phyloP scores from a whole-genome alignment of 176 grass and related monocot species.

The Phoenix dactylifera region DNA sequence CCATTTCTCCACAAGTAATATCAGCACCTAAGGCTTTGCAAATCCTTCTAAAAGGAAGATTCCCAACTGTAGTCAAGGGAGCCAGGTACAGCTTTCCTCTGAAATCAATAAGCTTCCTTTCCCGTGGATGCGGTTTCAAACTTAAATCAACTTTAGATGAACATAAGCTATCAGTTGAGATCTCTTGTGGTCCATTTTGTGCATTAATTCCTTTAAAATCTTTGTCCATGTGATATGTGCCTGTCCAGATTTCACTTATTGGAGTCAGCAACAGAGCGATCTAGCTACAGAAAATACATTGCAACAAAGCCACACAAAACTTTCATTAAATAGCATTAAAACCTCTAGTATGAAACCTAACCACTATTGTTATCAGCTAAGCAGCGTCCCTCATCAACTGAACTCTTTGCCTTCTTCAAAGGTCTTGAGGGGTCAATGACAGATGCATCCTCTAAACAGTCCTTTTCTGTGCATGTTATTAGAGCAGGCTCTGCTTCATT shows the following conservation, averaged over 20 bases:
- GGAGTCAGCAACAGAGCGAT: background rate
- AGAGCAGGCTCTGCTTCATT: conserved; percentile 15
- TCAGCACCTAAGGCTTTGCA: conserved; percentile 89
- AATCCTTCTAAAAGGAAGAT: conserved; percentile 85
- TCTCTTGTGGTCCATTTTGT: conserved; percentile 31
- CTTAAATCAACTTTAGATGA: conserved; percentile 43
- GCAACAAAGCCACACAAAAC: too few relatives aligned
- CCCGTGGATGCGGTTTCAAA: conserved; percentile 44
- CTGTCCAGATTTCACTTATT: conserved; percentile 27
- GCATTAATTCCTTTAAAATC: conserved; percentile 36
- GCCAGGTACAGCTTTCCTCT: conserved; percentile 83
- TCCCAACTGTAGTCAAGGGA: conserved; percentile 82
- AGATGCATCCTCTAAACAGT: conserved; percentile 31
- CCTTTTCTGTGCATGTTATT: conserved; percentile 28
- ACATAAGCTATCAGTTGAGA: conserved; percentile 25
- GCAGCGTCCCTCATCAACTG: conserved; percentile 36
- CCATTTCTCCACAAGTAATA: conserved; percentile 98
- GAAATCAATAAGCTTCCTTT: conserved; percentile 91
- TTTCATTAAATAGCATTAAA: too few relatives aligned
- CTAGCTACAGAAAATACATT: too few relatives aligned
- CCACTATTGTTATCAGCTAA: conserved; percentile 29
- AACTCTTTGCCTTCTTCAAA: conserved; percentile 68
- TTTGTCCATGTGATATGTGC: conserved; percentile 13
- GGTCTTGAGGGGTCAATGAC: conserved; percentile 36
- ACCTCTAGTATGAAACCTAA: background rate